A percentile compares a stretch with the other conserved stretches of the same genome.
These are phyloP conservation scores for Botryotinia globosa DNA, from an alignment of 2,329 filamentous ascomycete genomes.

Conservation along the genomic window DNA sequence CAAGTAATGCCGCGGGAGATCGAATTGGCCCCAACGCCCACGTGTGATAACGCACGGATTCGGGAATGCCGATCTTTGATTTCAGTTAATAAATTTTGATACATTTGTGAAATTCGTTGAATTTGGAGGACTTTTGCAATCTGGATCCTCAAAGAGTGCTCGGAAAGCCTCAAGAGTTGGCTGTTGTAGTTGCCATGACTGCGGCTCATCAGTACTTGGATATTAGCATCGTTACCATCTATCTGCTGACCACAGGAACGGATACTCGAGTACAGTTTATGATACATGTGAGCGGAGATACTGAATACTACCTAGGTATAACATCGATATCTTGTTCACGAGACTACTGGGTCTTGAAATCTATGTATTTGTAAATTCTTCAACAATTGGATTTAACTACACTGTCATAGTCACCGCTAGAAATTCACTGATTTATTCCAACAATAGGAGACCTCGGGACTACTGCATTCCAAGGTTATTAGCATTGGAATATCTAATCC, in stretches of 20 bases:
- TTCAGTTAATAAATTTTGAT: not conserved
- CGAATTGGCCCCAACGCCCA: not conserved
- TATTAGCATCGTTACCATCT: not conserved
- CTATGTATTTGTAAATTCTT: not conserved
- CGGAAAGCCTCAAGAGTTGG: not conserved
- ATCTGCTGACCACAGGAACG: not conserved
- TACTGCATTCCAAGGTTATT: not conserved
- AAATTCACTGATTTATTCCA: not conserved
- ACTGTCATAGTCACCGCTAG: not conserved
- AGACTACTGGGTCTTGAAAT: not conserved
- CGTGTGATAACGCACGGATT: not conserved
- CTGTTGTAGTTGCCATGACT: not conserved
- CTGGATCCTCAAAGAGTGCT: not conserved
- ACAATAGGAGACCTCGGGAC: not conserved
- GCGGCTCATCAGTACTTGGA: not conserved
- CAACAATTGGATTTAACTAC: not conserved
- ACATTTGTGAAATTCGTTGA: not conserved
- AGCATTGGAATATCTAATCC: not conserved
- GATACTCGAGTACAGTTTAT: not conserved
- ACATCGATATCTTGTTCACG: not conserved
- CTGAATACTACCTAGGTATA: not conserved
- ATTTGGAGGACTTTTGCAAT: not conserved
- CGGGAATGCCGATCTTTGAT: not conserved
- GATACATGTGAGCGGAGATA: not conserved
- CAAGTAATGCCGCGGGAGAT: not conserved